Evolutionary conservation across 1,139 yeast species (phyloP), one percentile per base, ranked within the genome.

Genomic region (Candida glucosophila): DNA sequence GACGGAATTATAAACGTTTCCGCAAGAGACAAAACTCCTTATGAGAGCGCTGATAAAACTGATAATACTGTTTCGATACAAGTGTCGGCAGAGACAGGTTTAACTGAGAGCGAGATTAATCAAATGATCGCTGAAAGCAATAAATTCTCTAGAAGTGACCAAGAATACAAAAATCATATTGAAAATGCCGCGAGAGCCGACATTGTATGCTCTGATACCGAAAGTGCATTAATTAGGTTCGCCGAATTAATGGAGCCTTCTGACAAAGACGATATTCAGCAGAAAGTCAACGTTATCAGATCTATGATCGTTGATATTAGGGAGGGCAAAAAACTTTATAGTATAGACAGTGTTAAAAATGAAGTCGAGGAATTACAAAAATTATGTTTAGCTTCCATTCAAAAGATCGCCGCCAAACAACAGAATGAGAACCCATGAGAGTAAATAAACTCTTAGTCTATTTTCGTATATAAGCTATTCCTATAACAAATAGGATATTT

Each of bases 1-100:
- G 90, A 80, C 52, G 92, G 93, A 10, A 80, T 80, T 26, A 77
- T 80, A 29, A 76, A 77, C 36, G 90, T 80, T 2, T 63, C 76
- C 31, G 92, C 90, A 0, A 58, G 60, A 5, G 36, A 33, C 16
- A 30, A 25, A 17, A 33, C 36, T 4, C 30, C 32, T 5, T 30
- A 30, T 23, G 48, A 44, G 8, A 41, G 49, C 29, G 48, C 39
- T 30, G 52, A 52, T 11, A n/a, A n/a, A n/a, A n/a, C n/a, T n/a
- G n/a, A n/a, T n/a, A 59, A 59, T 29, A 38, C 54, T 2, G 70
- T 63, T 5, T 74, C 83, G 1, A 77, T 80, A 23, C 78, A 79
- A 20, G 85, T 80, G 0, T 69, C 78, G 14, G 81, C 78, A 2
- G 76, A 76, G 34, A 67, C 80, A 2, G 85, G 83, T 2, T 52